Evolutionary conservation across 2,329 filamentous ascomycete genomes (phyloP), one percentile per base, ranked within the genome.

Genomic region (Sporothrix pallida): DNA sequence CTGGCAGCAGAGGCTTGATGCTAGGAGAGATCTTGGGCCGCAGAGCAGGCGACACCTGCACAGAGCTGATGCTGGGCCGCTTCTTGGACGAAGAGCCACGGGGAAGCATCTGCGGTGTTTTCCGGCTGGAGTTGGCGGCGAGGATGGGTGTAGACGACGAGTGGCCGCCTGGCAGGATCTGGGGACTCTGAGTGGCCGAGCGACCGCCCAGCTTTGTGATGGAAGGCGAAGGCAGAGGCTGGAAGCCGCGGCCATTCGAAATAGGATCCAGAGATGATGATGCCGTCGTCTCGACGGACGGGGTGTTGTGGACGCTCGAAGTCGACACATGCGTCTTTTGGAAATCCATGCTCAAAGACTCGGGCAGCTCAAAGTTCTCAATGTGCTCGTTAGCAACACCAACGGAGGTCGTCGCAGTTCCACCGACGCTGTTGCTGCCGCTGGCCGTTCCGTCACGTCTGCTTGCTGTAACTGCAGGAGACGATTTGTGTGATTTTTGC

Each of bases 11-110:
- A 10, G 96, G 95, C 80, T 97, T 97, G 81, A 99, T 97, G 81
- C 90, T 97, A 2, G 95, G 96, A 37, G 95, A 98, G 75, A 98
- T 98, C 80, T 90, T 93, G 1, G 96, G 96, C 42, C 93, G 86
- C 50, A 98, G 83, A 17, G 95, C 95, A 6, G 96, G 95, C 58
- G 94, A 97, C 10, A 92, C 89, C n/a, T 95, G 90, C 7, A 91
- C 88, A 1, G 92, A 93, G 78, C 87, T 89, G 42, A 90, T 85
- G 77, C 92, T 95, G 23, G 86, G 83, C 74, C 93, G 87, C 82
- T 95, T 96, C 79, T 92, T 92, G 75, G 84, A 85, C 3, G 84
- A 85, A 0, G 73, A 42, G 31, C 85, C 84, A 50, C 90, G 87
- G 9, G 88, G 85, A 3, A 87, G 86, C 68, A 88, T 80, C 72